Evolutionary conservation across 1,139 yeast species (phyloP), one percentile per base, ranked within the genome.

Genomic region (Debaryomycetaceae sp.): DNA sequence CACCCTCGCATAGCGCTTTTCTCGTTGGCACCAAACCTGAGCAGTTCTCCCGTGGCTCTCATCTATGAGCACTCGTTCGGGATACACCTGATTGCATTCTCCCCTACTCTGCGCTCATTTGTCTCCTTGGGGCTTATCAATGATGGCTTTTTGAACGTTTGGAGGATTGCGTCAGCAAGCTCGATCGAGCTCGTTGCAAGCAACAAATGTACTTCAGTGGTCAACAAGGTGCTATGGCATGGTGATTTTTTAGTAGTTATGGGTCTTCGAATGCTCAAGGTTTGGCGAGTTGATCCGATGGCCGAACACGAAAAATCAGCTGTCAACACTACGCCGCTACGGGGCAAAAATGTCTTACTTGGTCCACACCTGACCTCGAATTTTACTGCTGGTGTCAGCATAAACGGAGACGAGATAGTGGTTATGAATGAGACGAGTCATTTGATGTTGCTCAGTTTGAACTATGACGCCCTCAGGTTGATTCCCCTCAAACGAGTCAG

Each of bases 61-160:
- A 67, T 78, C 2, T 54, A 63, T 33, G 85, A 78, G 40, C 89
- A 81, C 50, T 60, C 72, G 5, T 81, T 77, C 52, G 89, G 88
- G 0, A 60, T 81, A 10, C 61, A 67, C 23, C 56, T 61, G 6
- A 45, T 81, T 11, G 56, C 60, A n/a, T 81, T 81, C 44, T 72
- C 83, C 0, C 75, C 78, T 0, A 73, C 77, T 40, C 78, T 80
- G 36, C 57, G 52, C 23, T 61, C 45, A 37, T 54, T 81, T 25
- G 71, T 81, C 22, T 75, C 84, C 3, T 53, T 80, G 34, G 89
- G 89, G 0, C 57, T 70, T 10, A 57, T 76, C 1, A 78, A 76
- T 41, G 89, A 81, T 45, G 86, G 88, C 2, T 77, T 66, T 36
- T 46, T 81, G 11, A 72, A 76, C 42, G 53, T 81, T 3, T 81